Base-by-base conservation (phyloP, 352 stramenopile species). In the Detonula confervacea region DNA sequence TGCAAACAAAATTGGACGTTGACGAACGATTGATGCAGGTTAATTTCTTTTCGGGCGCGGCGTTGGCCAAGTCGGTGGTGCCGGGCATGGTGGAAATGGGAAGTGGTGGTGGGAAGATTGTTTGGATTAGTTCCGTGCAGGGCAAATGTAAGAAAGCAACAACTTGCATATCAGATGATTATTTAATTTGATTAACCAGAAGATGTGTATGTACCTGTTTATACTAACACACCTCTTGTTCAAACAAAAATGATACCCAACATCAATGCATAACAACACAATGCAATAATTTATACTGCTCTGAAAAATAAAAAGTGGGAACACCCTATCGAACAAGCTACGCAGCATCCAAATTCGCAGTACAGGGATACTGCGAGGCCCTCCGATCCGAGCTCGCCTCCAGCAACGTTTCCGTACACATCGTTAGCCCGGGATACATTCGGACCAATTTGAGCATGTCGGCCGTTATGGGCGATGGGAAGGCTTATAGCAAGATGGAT, bases 331-430 rank as follows among this genome's bases (percentile, higher is more conserved):
- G 90, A 56, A 90, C 87, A n/a, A 87, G 79, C 29, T 95, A 95
- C 63, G 86, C 89, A 1, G 91, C 91, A 25, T 90, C 77, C 14
- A 95, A 95, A 71, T 93, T 94, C 80, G 91, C 91, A 4, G 83
- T 95, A 1, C 90, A 95, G 55, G 89, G 89, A 8, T 95, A 94
- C 59, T 93, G 86, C 37, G 91, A 95, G 76, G 81, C 84, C 5
- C 73, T 95, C 0, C 73, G 91, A 35, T 84, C 85, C 1, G 91
- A 95, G 81, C 22, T 95, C 1, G 73, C 84, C 0, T 80, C 80
- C 1, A 68, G 39, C 33, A 80, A 82, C 46, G 56, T 95, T 20
- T 74, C 64, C 6, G 90, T 95, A 1, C 88, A 93, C 68, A 70
- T 91, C 5, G 74, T 87, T 16, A 85, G 62, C 69, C 91, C 90